A percentile compares a stretch with the other conserved stretches of the same genome.
phyloP scores from a whole-genome alignment of 768 basidiomycete species.

The Pisolithus microcarpus region DNA sequence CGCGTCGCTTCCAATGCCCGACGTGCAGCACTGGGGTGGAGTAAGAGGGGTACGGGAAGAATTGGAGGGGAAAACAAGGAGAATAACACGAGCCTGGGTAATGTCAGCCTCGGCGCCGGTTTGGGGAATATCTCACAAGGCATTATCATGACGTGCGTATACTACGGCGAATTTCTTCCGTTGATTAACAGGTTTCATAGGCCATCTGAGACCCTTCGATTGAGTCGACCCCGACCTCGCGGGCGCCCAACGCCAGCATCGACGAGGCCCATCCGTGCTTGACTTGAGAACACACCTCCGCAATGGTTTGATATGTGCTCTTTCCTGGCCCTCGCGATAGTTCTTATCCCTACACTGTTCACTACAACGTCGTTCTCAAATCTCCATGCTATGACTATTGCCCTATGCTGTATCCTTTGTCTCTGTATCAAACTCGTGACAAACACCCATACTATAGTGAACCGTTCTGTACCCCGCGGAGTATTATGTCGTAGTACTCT shows the following conservation, averaged over 20 bases:
- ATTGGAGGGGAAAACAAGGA: constrained; percentile 50
- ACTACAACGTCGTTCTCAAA: neutral
- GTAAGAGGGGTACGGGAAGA: constrained; percentile 53
- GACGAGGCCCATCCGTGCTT: constrained; percentile 21
- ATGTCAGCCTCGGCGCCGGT: neutral
- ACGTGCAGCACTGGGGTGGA: constrained; percentile 54
- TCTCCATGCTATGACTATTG: constrained; percentile 28
- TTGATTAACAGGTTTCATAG: constrained; percentile 17
- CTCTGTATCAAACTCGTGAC: neutral
- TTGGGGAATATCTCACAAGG: constrained; percentile 24
- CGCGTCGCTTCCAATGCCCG: constrained; percentile 50
- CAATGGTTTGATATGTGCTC: neutral
- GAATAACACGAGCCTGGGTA: constrained; percentile 27
- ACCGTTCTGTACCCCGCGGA: neutral
- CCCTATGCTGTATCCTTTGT: constrained; percentile 22
- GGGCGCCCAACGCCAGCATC: constrained; percentile 34
- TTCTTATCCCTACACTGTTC: neutral
- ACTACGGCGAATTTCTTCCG: neutral
- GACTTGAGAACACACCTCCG: neutral
- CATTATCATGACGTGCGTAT: constrained; percentile 49
- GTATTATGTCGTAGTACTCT: neutral
- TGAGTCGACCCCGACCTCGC: constrained; percentile 40
- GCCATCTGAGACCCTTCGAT: constrained; percentile 34
- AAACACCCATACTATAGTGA: neutral
- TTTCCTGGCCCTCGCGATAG: neutral